Evolutionary conservation across 2,329 filamentous ascomycete species (phyloP).

Genomic region (Botryotinia globosa): DNA sequence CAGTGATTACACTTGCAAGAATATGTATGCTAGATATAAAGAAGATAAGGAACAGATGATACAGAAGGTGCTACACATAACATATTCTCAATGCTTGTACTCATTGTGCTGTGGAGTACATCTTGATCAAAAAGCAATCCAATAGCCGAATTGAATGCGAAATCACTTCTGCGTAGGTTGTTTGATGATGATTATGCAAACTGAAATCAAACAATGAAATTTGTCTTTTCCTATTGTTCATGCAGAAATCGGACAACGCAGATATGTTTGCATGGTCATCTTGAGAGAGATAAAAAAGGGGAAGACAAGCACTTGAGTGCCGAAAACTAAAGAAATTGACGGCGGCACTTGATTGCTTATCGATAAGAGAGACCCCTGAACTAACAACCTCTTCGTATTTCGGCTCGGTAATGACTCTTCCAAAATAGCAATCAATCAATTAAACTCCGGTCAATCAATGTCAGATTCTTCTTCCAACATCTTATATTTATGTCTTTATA

Average conservation of each 20-base stretch:
- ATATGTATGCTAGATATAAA: neutral
- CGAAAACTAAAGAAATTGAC: neutral
- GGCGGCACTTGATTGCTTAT: constrained; percentile 8
- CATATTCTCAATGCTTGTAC: no score
- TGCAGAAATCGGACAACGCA: neutral
- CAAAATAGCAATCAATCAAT: neutral
- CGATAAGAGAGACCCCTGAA: constrained; percentile 10
- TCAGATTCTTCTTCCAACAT: constrained; percentile 8
- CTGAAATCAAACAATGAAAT: neutral
- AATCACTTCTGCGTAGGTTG: neutral
- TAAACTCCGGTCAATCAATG: neutral
- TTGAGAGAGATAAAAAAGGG: neutral
- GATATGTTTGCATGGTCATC: neutral
- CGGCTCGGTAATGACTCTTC: constrained; percentile 4
- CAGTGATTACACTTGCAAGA: neutral
- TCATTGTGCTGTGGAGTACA: neutral
- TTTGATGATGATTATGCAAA: neutral
- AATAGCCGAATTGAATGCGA: no score
- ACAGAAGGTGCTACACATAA: neutral
- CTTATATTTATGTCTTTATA: constrained; percentile 21
- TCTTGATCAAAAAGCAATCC: neutral
- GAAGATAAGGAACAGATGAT: neutral
- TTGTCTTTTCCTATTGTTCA: neutral
- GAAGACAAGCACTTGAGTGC: neutral
- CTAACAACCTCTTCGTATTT: neutral